A percentile compares a stretch with the other conserved stretches of the same genome.
Conservation (phyloP, 257 asterid species). For the Solanum peruvianum region DNA sequence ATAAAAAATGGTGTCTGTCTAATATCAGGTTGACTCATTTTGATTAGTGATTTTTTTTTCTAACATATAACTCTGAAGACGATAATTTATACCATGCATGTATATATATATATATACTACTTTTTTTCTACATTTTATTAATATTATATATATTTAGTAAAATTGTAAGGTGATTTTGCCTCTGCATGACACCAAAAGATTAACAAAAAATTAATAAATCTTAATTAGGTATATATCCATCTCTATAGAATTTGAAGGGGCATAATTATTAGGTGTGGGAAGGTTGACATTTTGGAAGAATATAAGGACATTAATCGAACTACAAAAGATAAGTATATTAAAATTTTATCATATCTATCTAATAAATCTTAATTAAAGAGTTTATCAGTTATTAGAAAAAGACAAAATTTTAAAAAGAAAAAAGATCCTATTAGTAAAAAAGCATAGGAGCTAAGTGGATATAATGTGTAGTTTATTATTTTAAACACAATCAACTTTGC, state of each 20-base stretch:
- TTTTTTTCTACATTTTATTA: not conserved
- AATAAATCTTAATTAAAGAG: not conserved
- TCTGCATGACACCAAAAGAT: not conserved
- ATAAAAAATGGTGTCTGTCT: not conserved
- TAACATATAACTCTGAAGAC: not conserved
- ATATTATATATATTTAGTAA: not conserved
- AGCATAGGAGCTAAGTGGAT: conserved; percentile 15
- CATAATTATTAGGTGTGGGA: not conserved
- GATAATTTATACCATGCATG: not conserved
- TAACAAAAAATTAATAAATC: not conserved
- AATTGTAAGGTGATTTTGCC: not conserved
- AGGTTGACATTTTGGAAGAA: not conserved
- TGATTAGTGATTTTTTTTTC: not conserved
- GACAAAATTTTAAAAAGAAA: not conserved
- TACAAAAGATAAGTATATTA: not conserved
- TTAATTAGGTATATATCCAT: not conserved
- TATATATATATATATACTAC: not conserved
- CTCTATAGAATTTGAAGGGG: conserved; percentile 2
- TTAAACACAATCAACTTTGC: not conserved
- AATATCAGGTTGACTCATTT: not conserved
- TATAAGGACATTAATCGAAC: not conserved
- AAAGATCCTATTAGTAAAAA: not conserved
- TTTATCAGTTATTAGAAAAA: conserved; percentile 3
- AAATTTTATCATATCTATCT: not conserved
- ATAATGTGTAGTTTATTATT: conserved; percentile 13